Base-by-base conservation (phyloP, 805 yeast species). In the Schwanniomyces sp. region DNA sequence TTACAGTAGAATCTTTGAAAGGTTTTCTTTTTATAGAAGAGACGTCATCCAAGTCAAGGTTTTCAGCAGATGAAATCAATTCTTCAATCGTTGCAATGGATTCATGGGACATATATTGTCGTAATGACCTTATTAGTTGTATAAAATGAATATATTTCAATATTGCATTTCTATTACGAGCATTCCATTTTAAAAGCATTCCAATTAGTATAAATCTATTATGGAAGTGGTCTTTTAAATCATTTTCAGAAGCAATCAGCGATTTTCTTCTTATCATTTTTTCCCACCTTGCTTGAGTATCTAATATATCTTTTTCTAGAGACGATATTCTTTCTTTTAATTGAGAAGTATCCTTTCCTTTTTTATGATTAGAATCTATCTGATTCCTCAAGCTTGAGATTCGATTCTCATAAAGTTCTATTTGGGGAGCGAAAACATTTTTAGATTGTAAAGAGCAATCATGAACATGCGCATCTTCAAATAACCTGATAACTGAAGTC, bases 151-250 rank as follows among this genome's bases (percentile, higher is more conserved):
- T 50, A 49, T 72, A 73, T 48, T 64, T 67, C 46, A 66, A 52
- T 14, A 70, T 47, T 7, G 53, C 47, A 40, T 74, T 69, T 25
- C 78, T 54, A 42, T 68, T 69, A 6, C 55, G 46, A 39, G 61
- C 63, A 50, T 74, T 73, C 78, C 78, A 74, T 48, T 73, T 74
- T 32, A 72, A 53, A 34, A 70, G 61, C 75, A 70, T 70, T 26
- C 67, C 61, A 6, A 70, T 59, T 12, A 72, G 56, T 7, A 71
- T 55, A 44, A 74, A 73, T 48, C 65, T 65, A 51, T 74, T 73
- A 45, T 70, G 66, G 53, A 71, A 74, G 36, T 55, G 53, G 44
- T 39, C 49, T 16, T 24, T 47, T 46, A 32, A 44, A 26, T 10
- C 48, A 48, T 2, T 41, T 50, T 44, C 41, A 7, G 44, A 17